These are phyloP conservation scores for Oropetium thomaeum DNA, from an alignment of 176 grass and related monocot genomes.

Conservation along the genomic window DNA sequence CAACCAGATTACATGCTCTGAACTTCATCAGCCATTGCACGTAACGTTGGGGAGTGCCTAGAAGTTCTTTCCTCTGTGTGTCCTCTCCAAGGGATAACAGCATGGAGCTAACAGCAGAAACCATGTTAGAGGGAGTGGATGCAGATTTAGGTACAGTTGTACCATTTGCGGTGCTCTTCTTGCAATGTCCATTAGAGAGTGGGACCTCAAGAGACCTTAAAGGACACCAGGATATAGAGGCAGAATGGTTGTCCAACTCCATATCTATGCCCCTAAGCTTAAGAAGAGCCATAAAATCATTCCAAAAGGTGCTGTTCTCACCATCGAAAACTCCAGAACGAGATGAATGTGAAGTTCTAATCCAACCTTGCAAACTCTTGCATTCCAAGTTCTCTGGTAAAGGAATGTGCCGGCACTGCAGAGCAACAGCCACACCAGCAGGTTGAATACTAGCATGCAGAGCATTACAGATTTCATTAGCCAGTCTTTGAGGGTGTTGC, in stretches of 20 bases:
- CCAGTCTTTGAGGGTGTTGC: constrained; percentile 81
- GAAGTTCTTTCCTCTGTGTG: constrained; percentile 73
- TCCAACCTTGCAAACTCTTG: constrained; percentile 53
- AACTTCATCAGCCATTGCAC: constrained; percentile 90
- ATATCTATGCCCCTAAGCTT: constrained; percentile 60
- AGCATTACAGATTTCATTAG: constrained; percentile 71
- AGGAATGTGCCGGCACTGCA: constrained; percentile 80
- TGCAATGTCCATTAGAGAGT: constrained; percentile 40
- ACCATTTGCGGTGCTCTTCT: constrained; percentile 35
- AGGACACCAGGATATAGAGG: constrained; percentile 64
- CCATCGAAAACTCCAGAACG: constrained; percentile 72
- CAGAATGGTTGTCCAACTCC: constrained; percentile 38
- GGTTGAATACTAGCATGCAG: constrained; percentile 72
- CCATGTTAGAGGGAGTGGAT: constrained; percentile 53
- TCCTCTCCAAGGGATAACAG: constrained; percentile 77
- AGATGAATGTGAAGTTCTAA: constrained; percentile 51
- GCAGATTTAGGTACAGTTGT: constrained; percentile 23
- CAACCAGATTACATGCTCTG: constrained; percentile 51
- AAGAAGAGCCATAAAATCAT: constrained; percentile 73
- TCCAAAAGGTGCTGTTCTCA: constrained; percentile 60
- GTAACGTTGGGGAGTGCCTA: constrained; percentile 67
- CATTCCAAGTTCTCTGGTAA: constrained; percentile 72
- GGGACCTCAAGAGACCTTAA: constrained; percentile 46
- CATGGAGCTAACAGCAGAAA: constrained; percentile 65
- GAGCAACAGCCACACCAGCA: constrained; percentile 80